Conservation (phyloP, 2,329 filamentous ascomycete species). For the Chrysosporium keratinophilum region DNA sequence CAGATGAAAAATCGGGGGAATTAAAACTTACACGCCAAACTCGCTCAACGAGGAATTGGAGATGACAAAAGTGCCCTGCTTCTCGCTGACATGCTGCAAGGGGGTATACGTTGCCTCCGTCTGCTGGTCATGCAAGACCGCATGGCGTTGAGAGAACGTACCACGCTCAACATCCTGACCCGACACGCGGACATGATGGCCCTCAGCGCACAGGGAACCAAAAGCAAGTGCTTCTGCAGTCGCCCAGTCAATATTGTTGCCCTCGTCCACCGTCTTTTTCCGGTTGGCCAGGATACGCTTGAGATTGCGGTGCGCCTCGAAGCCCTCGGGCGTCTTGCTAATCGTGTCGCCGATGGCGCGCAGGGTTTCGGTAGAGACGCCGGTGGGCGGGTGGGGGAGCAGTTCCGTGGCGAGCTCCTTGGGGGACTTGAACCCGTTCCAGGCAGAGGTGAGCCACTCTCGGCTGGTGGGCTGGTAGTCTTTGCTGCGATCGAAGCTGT, state of each 20-base stretch:
- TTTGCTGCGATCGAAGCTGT: conserved; percentile 94
- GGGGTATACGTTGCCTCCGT: conserved; percentile 88
- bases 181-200: conserved; percentile 93
- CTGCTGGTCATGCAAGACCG: conserved; percentile 95
- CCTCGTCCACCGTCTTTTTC: conserved; percentile 84
- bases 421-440: conserved; percentile 98
- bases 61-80: conserved; percentile 93
- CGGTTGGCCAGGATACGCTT: conserved; percentile 88
- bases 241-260: conserved; percentile 93
- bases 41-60: conserved; percentile 83
- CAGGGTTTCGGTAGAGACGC: conserved; percentile 60
- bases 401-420: conserved; percentile 94
- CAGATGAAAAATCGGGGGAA: no score
- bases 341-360: conserved; percentile 76
- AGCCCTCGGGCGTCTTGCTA: conserved; percentile 67
- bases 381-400: conserved; percentile 80
- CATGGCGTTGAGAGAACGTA: conserved; percentile 96
- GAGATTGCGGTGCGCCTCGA: conserved; percentile 85
- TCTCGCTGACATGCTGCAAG: conserved; percentile 74
- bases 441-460: conserved; percentile 97
- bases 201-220: conserved; percentile 79
- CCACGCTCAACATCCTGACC: conserved; percentile 99
- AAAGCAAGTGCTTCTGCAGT: conserved; percentile 95
- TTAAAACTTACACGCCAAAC: conserved; percentile 49
- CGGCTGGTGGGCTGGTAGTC: conserved; percentile 94